Evolutionary conservation across 2,329 filamentous ascomycete species (phyloP).

Genomic region (Lasiodiplodia hormozganensis): DNA sequence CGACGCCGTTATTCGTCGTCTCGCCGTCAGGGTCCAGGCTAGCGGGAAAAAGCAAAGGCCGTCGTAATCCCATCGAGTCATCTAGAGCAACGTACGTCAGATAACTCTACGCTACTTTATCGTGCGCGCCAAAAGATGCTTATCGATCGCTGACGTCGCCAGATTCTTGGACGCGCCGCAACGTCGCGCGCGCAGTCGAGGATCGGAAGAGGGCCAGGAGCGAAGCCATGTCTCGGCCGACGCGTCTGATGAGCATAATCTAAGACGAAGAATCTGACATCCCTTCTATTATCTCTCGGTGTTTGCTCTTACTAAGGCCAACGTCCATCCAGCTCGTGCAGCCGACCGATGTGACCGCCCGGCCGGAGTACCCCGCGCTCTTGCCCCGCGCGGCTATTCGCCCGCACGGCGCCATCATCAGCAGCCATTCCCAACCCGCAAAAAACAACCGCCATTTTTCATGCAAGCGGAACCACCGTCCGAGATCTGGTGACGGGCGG

Average conservation of each 20-base stretch:
- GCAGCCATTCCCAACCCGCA: neutral
- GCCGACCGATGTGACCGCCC: neutral
- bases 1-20: conserved; percentile 2
- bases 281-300: neutral
- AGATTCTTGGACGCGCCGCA: neutral
- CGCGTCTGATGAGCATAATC: too few relatives aligned
- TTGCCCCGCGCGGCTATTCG: neutral
- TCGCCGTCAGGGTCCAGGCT: conserved; percentile 14
- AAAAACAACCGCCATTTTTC: neutral
- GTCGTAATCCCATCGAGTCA: conserved; percentile 27
- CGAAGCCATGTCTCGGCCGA: neutral
- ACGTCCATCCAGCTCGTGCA: neutral
- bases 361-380: conserved; percentile 7
- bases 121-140: neutral
- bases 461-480: neutral
- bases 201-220: neutral
- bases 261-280: neutral
- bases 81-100: neutral
- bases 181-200: neutral
- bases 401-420: neutral
- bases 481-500: neutral
- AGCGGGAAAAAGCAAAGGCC: conserved; percentile 7
- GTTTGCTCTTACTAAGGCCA: neutral
- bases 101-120: neutral
- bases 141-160: conserved; percentile 5